phyloP scores from a whole-genome alignment of 805 yeast species.

The Ogataea methylovora region DNA sequence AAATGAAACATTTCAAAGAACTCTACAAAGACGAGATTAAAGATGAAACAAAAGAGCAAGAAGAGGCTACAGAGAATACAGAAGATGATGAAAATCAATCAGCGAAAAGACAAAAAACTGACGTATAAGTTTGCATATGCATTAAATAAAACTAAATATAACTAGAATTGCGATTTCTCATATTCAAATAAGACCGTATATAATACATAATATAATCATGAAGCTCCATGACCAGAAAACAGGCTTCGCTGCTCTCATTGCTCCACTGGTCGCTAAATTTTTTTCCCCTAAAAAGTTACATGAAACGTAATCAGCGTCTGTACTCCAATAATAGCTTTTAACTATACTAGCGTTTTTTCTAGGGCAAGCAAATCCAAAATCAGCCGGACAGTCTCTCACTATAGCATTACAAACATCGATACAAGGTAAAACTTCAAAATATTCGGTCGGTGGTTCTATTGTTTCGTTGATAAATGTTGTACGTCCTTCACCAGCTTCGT shows the following conservation, averaged over 20 bases:
- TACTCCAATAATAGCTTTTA: slow-evolving; percentile 38
- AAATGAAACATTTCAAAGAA: slow-evolving; percentile 24
- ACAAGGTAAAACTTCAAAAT: slow-evolving; percentile 85
- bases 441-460: slow-evolving; percentile 46
- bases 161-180: background rate
- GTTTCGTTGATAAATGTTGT: slow-evolving; percentile 46
- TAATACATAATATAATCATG: slow-evolving; percentile 2
- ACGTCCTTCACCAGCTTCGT: slow-evolving; percentile 49
- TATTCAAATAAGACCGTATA: slow-evolving; percentile 2
- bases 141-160: background rate
- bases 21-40: slow-evolving; percentile 5
- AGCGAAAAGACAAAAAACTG: slow-evolving; percentile 2
- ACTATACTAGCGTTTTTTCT: slow-evolving; percentile 23
- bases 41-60: slow-evolving; percentile 2
- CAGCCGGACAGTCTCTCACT: slow-evolving; percentile 78
- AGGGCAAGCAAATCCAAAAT: slow-evolving; percentile 74
- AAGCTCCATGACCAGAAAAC: background rate
- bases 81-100: slow-evolving; percentile 3
- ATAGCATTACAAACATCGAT: slow-evolving; percentile 70
- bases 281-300: slow-evolving; percentile 34
- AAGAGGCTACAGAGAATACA: slow-evolving; percentile 1
- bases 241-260: slow-evolving; percentile 1
- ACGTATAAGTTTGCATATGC: background rate
- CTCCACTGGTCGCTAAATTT: background rate
- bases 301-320: slow-evolving; percentile 17